These are phyloP conservation scores for Micractinium conductrix DNA, from an alignment of 139 green algal species.

Conservation along the genomic window DNA sequence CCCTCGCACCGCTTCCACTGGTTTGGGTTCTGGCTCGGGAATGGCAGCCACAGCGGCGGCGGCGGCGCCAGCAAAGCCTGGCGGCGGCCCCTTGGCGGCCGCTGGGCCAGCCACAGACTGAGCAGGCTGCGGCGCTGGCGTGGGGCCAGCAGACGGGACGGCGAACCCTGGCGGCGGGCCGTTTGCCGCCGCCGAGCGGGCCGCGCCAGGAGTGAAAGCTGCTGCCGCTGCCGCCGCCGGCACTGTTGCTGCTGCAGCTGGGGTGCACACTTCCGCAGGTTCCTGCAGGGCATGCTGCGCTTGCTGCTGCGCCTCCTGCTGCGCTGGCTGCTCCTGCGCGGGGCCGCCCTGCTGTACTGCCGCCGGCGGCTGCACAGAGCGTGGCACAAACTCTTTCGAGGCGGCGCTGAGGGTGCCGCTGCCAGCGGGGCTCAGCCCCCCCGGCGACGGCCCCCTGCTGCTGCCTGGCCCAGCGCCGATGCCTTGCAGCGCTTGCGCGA, in stretches of 20 bases:
- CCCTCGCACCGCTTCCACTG: not conserved
- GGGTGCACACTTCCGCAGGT: no score
- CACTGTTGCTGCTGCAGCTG: not conserved
- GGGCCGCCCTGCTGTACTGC: not conserved
- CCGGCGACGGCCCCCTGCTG: no score
- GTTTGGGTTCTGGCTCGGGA: not conserved
- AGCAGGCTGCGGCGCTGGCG: no score
- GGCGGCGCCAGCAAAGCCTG: not conserved
- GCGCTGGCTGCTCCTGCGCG: not conserved
- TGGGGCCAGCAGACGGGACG: no score
- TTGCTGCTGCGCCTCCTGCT: not conserved
- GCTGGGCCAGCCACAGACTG: no score
- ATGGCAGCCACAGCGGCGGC: no score
- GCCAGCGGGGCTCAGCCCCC: not conserved
- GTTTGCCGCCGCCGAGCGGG: no score
- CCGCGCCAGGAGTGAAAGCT: no score
- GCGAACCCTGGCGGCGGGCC: no score
- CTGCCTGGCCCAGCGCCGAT: no score
- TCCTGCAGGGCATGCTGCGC: not conserved
- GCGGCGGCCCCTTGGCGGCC: no score
- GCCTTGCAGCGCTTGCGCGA: no score
- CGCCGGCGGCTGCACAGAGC: conserved; percentile 9
- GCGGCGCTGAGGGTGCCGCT: not conserved
- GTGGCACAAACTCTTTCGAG: conserved; percentile 9
- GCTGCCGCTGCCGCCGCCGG: not conserved